Conservation (phyloP, 768 basidiomycete genomes). For the Aureoboletus auriporus region DNA sequence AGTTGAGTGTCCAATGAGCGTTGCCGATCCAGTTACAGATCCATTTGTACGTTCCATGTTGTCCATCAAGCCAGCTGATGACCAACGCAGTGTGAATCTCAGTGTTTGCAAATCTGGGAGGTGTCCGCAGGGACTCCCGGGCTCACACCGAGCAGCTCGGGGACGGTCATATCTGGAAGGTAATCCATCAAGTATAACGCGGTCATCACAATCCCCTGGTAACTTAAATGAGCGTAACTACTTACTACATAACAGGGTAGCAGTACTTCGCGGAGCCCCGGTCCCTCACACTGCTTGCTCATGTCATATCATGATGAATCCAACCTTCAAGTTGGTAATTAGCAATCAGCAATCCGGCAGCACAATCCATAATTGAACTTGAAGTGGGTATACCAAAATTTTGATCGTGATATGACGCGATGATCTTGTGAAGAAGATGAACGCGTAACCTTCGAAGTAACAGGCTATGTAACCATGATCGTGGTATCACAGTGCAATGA, state of each 20-base stretch:
- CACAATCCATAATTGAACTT: background rate
- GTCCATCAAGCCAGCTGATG: constrained; percentile 35
- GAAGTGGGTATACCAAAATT: too few relatives aligned
- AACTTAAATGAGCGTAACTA: background rate
- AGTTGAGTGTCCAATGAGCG: constrained; percentile 69
- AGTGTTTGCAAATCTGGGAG: constrained; percentile 34
- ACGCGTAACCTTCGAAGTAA: too few relatives aligned
- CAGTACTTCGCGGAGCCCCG: constrained; percentile 56
- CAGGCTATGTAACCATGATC: too few relatives aligned
- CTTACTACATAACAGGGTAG: constrained; percentile 51
- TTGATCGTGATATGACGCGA: too few relatives aligned
- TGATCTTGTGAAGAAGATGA: too few relatives aligned
- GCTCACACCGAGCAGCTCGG: constrained; percentile 56
- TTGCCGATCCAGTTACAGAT: constrained; percentile 80
- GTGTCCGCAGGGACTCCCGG: constrained; percentile 29
- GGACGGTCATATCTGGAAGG: constrained; percentile 53
- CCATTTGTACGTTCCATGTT: constrained; percentile 66
- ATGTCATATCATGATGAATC: constrained; percentile 74
- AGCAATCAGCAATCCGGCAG: background rate
- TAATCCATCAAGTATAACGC: constrained; percentile 44
- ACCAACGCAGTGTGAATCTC: constrained; percentile 46
- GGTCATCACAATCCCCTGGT: background rate
- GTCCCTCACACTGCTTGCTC: constrained; percentile 51
- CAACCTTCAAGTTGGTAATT: constrained; percentile 31
- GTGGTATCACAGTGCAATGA: too few relatives aligned